These are phyloP conservation scores for Hypoxylon trugodes DNA, from an alignment of 495 filamentous ascomycete genomes.

Conservation along the genomic window DNA sequence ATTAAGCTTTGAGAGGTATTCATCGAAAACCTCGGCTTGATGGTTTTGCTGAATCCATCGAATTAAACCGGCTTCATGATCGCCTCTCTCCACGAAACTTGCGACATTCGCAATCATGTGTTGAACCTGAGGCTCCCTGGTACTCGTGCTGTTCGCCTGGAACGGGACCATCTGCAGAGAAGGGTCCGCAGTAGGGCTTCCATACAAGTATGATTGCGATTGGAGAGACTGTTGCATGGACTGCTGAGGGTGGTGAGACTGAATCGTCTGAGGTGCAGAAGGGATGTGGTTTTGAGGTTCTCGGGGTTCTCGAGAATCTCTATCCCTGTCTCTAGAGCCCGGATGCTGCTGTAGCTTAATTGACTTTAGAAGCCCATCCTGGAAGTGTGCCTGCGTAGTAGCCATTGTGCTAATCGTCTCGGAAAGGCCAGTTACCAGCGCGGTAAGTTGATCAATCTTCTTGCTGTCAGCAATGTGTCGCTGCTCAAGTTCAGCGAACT, in stretches of 20 bases:
- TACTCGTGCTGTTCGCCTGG: slow-evolving; percentile 47
- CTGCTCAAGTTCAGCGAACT: slow-evolving; percentile 71
- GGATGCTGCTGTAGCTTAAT: slow-evolving; percentile 62
- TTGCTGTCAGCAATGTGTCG: slow-evolving; percentile 72
- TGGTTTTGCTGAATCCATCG: slow-evolving; percentile 85
- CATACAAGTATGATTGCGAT: slow-evolving; percentile 38
- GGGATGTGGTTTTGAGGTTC: slow-evolving; percentile 28
- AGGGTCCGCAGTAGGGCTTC: slow-evolving; percentile 38
- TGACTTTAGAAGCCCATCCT: slow-evolving; percentile 66
- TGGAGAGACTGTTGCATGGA: no score
- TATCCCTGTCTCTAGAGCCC: no score
- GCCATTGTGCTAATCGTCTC: slow-evolving; percentile 78
- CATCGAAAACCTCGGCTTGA: slow-evolving; percentile 81
- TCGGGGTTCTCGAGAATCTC: no score
- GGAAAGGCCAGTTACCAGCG: slow-evolving; percentile 72
- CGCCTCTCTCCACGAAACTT: slow-evolving; percentile 67
- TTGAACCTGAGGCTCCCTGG: slow-evolving; percentile 67
- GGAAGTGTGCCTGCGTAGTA: slow-evolving; percentile 68
- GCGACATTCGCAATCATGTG: slow-evolving; percentile 70
- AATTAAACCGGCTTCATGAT: slow-evolving; percentile 71
- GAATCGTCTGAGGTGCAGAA: slow-evolving; percentile 22
- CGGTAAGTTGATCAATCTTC: slow-evolving; percentile 86
- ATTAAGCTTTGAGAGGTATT: slow-evolving; percentile 76
- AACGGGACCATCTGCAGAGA: slow-evolving; percentile 48
- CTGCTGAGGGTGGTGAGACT: slow-evolving; percentile 18